Base-by-base conservation (phyloP, 805 yeast species). In the Candida anglica region DNA sequence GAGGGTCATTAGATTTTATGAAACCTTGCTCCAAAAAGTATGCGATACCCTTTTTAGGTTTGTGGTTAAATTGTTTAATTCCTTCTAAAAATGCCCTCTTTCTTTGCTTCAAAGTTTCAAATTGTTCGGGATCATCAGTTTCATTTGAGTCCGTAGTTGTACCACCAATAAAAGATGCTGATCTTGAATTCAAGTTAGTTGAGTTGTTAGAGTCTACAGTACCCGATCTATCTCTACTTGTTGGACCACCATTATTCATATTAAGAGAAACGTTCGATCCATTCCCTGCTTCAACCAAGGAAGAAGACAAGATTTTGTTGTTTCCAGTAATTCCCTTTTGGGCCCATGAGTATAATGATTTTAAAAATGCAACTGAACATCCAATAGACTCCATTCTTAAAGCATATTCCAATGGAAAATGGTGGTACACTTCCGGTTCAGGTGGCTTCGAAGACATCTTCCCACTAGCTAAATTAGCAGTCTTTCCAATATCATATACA, bases 281-380 rank as follows among this genome's bases (percentile, higher is more conserved):
- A 15, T 35, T 28, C 13, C 7, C 5, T 34, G 23, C 16, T n/a
- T 14, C 21, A 10, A 27, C 7, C 11, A 27, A 19, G 14, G 27
- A 18, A 21, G 19, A 29, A 10, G 11, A 32, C 16, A 19, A 19
- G 19, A 11, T 9, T 21, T 9, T 21, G 11, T 9, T 21, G 20
- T 23, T 38, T 21, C 25, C 32, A 22, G 11, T 47, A 16, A 61
- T 44, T 5, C 70, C 72, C 40, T 81, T 77, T 40, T 85, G 94
- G 9, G 95, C 85, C 96, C 97, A 89, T 2, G 86, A 71, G 47
- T 84, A 73, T 28, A 93, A 67, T 0, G 96, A 86, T 46, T 86
- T 68, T 48, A 94, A 67, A 30, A 88, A 81, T 2, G 88, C 84
- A 10, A 91, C 93, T 27, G 88, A 71, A 40, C 91, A 81, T 32